A percentile compares a stretch with the other conserved stretches of the same genome.
These are phyloP conservation scores for Coemansia sp. DNA, from an alignment of 192 early-diverging fungal genomes.

Conservation along the genomic window DNA sequence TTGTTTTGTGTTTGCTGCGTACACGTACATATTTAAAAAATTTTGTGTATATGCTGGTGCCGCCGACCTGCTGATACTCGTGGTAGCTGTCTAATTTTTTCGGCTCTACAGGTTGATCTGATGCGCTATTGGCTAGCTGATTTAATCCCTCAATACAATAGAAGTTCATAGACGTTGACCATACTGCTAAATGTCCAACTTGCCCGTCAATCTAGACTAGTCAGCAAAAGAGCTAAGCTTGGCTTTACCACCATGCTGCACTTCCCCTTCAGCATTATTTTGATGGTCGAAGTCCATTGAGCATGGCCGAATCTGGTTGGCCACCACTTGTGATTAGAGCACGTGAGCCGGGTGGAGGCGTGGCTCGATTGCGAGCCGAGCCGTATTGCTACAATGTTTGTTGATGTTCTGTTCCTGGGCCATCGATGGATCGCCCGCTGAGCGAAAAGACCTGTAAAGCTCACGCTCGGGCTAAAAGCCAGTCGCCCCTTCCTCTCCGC, in stretches of 20 bases:
- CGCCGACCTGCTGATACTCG: neutral
- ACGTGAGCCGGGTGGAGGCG: neutral
- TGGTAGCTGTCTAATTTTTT: neutral
- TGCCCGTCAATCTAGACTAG: neutral
- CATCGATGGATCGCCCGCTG: neutral
- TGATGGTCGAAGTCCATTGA: neutral
- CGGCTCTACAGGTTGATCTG: neutral
- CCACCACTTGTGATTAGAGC: neutral
- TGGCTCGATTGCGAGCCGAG: conserved; percentile 5
- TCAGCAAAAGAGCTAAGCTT: neutral
- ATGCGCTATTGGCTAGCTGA: neutral
- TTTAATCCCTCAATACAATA: neutral
- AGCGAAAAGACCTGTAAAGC: too few relatives aligned
- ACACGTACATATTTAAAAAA: neutral
- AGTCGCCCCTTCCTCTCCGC: neutral
- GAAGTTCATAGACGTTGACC: neutral
- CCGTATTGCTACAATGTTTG: neutral
- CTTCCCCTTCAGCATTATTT: neutral
- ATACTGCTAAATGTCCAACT: neutral
- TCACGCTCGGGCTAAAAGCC: conserved; percentile 7
- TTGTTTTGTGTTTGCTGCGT: neutral
- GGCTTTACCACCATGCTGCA: neutral
- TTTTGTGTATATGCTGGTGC: neutral
- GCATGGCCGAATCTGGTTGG: neutral
- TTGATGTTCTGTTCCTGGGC: neutral